Evolutionary conservation across 306 rosid genomes (phyloP).

Genomic region (Quercus aquifolioides): DNA sequence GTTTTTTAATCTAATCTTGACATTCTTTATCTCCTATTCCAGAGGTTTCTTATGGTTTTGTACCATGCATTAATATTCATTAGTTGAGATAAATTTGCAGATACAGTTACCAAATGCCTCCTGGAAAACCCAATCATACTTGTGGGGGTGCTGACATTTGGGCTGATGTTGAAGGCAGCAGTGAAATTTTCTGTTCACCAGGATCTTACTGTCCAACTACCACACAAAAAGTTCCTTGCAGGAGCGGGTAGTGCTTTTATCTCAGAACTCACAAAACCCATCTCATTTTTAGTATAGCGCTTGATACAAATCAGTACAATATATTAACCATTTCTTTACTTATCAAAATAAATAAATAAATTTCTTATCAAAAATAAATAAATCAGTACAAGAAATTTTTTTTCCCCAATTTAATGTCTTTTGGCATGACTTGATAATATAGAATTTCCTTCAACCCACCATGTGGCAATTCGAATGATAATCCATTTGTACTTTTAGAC

Average conservation of each 20-base stretch:
- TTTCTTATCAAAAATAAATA: neutral
- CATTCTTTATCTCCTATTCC: neutral
- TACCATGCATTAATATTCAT: constrained; percentile 12
- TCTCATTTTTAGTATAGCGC: constrained; percentile 3
- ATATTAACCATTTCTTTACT: no score
- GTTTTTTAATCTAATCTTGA: constrained; percentile 26
- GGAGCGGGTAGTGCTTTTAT: constrained; percentile 71
- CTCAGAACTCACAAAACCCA: constrained; percentile 18
- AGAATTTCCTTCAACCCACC: no score
- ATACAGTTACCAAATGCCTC: constrained; percentile 70
- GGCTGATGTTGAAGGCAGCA: constrained; percentile 50
- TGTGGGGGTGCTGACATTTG: constrained; percentile 88
- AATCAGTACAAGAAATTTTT: neutral
- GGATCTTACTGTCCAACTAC: constrained; percentile 81
- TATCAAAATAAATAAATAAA: neutral
- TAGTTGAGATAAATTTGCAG: constrained; percentile 39
- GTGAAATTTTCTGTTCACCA: constrained; percentile 72
- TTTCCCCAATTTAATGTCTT: neutral
- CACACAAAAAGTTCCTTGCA: constrained; percentile 45
- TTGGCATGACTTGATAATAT: neutral
- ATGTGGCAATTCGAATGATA: no score
- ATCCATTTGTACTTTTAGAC: no score
- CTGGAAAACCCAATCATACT: constrained; percentile 56
- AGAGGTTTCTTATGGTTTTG: constrained; percentile 1
- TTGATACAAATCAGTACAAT: neutral